phyloP scores from a whole-genome alignment of 2,329 filamentous ascomycete species.

The Ascochyta pisi region DNA sequence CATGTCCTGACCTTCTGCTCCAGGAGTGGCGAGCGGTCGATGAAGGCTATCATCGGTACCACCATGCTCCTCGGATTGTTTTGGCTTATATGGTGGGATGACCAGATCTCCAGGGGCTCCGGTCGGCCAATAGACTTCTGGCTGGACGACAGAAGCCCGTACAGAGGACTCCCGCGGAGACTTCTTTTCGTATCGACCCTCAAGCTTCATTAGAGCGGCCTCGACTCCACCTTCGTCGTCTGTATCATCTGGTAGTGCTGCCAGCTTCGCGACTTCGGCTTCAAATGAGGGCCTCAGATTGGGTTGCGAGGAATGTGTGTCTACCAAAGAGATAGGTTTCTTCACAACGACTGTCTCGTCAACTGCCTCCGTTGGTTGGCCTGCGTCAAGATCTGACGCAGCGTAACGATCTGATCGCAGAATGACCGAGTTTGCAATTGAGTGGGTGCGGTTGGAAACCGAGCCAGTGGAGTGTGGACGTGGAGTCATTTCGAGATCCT shows the following conservation, averaged over 20 bases:
- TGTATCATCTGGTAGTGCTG: slow-evolving; percentile 85
- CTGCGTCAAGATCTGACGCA: slow-evolving; percentile 22
- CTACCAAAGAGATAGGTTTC: slow-evolving; percentile 52
- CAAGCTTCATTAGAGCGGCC: slow-evolving; percentile 88
- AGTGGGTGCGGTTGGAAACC: slow-evolving; percentile 53
- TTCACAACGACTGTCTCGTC: slow-evolving; percentile 23
- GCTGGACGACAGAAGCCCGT: slow-evolving; percentile 21
- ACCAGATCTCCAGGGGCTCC: slow-evolving; percentile 26
- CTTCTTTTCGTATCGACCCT: slow-evolving; percentile 77
- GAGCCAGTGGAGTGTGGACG: slow-evolving; percentile 58
- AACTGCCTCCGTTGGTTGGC: slow-evolving; percentile 15
- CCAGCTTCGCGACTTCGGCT: slow-evolving; percentile 83
- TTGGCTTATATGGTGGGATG: slow-evolving; percentile 26
- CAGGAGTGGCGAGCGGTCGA: slow-evolving; percentile 35
- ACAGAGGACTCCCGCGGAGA: slow-evolving; percentile 36
- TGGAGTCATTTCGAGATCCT: slow-evolving; percentile 52
- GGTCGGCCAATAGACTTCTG: slow-evolving; percentile 33
- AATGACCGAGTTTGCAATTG: slow-evolving; percentile 49
- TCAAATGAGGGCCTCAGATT: slow-evolving; percentile 77
- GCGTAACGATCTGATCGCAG: slow-evolving; percentile 41
- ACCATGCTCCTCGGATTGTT: slow-evolving; percentile 26
- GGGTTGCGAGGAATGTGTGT: slow-evolving; percentile 63
- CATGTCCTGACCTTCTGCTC: slow-evolving; percentile 39
- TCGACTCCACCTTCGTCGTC: slow-evolving; percentile 82
- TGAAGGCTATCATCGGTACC: slow-evolving; percentile 38